Conservation (phyloP, 805 yeast genomes). For the Sungouiella thailandica region DNA sequence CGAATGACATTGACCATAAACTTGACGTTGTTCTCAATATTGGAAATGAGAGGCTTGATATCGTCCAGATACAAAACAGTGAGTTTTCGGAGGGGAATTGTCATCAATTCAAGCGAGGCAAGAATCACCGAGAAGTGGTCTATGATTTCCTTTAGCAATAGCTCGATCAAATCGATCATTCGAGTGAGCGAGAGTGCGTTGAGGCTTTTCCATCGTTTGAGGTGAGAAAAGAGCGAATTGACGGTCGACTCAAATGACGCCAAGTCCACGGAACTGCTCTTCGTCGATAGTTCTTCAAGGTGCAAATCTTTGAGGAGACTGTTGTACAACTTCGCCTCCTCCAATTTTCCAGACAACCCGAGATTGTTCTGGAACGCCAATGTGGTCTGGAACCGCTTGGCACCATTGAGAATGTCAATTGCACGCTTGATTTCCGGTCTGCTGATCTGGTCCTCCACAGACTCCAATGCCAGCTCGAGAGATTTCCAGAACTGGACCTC, state of each 20-base stretch:
- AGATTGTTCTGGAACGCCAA: constrained; percentile 69
- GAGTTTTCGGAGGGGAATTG: constrained; percentile 38
- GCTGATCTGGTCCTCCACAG: constrained; percentile 54
- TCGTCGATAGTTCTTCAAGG: constrained; percentile 42
- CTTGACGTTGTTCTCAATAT: constrained; percentile 59
- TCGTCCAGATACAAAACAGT: constrained; percentile 13
- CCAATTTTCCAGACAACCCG: constrained; percentile 53
- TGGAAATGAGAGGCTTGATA: constrained; percentile 31
- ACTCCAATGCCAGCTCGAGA: constrained; percentile 53
- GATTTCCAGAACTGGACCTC: constrained; percentile 79
- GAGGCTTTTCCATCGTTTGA: constrained; percentile 54
- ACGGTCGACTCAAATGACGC: constrained; percentile 42
- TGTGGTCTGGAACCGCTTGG: constrained; percentile 77
- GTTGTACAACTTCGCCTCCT: constrained; percentile 50
- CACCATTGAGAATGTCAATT: constrained; percentile 54
- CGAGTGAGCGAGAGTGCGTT: constrained; percentile 59
- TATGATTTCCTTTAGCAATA: constrained; percentile 55
- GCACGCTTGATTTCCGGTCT: constrained; percentile 52
- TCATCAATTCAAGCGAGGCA: constrained; percentile 38
- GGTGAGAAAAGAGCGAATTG: constrained; percentile 48
- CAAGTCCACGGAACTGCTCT: constrained; percentile 26
- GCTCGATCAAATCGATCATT: constrained; percentile 61
- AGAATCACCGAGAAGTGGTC: constrained; percentile 37
- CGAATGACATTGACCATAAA: constrained; percentile 64
- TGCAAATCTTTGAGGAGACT: constrained; percentile 69